Conservation (phyloP, 116 monocot species). For the Trichopus zeylanicus region DNA sequence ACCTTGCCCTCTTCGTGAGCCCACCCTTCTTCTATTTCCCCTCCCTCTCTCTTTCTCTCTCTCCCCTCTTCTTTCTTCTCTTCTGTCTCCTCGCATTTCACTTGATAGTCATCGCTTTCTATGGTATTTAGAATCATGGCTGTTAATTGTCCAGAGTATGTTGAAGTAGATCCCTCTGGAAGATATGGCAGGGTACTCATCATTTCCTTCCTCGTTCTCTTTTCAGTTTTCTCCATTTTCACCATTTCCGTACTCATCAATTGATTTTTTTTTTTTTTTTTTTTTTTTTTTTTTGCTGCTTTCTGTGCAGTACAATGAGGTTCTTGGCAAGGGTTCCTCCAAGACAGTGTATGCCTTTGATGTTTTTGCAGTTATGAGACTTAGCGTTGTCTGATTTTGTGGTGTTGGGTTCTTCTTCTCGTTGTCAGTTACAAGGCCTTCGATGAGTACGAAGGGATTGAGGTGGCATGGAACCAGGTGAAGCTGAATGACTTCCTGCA, state of each 20-base stretch:
- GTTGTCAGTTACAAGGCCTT: conserved; percentile 72
- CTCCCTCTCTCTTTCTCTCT: too few relatives aligned
- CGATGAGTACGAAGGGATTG: conserved; percentile 97
- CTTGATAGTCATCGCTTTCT: too few relatives aligned
- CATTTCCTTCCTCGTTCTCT: background rate
- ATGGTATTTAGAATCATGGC: conserved; percentile 15
- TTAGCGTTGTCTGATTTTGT: background rate
- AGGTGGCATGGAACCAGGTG: conserved; percentile 98
- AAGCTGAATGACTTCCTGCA: conserved; percentile 81
- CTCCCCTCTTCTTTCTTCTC: too few relatives aligned
- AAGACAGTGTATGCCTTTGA: conserved; percentile 81
- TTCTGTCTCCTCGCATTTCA: too few relatives aligned
- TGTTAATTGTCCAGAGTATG: conserved; percentile 44
- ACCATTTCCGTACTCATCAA: background rate
- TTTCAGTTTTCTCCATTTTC: background rate
- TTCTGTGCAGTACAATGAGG: conserved; percentile 74
- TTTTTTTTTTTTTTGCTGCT: background rate
- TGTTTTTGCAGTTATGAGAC: background rate
- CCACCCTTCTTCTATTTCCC: too few relatives aligned
- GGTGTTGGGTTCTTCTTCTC: background rate
- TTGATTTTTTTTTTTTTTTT: background rate
- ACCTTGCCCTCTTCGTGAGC: too few relatives aligned
- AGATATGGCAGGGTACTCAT: conserved; percentile 80
- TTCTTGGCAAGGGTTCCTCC: conserved; percentile 87
- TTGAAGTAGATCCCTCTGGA: conserved; percentile 84